Percentiles rank a stretch among this genome's conserved stretches.
These are phyloP conservation scores for Polytrichum formosum DNA, from an alignment of 225 moss, liverwort and hornwort genomes.

Conservation along the genomic window DNA sequence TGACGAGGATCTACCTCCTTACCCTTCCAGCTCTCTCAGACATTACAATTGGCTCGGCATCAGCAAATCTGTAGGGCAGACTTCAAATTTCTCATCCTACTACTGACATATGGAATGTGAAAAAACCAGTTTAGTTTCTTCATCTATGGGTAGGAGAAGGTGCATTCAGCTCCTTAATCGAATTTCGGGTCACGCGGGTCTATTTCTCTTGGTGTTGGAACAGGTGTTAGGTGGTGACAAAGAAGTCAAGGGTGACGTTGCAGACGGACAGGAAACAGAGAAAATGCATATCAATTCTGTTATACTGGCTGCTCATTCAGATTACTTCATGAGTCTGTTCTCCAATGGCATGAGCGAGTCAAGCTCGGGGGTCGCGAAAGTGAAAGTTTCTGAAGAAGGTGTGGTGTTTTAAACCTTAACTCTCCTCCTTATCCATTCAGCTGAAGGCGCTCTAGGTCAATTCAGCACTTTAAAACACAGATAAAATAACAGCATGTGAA, in stretches of 20 bases:
- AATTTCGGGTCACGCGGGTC: not conserved
- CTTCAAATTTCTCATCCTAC: too few species aligned
- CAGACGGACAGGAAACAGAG: slow-evolving; percentile 24
- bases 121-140: too few species aligned
- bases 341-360: slow-evolving; percentile 90
- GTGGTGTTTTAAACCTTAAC: not conserved
- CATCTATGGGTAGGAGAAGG: too few species aligned
- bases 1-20: slow-evolving; percentile 29
- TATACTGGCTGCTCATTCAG: slow-evolving; percentile 73
- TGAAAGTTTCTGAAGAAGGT: slow-evolving; percentile 74
- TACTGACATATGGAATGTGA: too few species aligned
- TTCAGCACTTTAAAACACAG: too few species aligned
- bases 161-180: not conserved
- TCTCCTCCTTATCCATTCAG: not conserved
- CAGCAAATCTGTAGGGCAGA: too few species aligned
- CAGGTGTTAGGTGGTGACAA: slow-evolving; percentile 28
- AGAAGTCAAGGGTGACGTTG: slow-evolving; percentile 15
- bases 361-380: slow-evolving; percentile 51
- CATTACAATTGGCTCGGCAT: not conserved
- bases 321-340: slow-evolving; percentile 78
- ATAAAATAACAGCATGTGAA: too few species aligned
- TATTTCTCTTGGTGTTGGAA: slow-evolving; percentile 19
- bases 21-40: not conserved
- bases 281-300: slow-evolving; percentile 71
- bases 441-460: too few species aligned